A percentile compares a stretch with the other conserved stretches of the same genome.
Conservation (phyloP, 192 early-diverging fungal species). For the Pilaira anomala region DNA sequence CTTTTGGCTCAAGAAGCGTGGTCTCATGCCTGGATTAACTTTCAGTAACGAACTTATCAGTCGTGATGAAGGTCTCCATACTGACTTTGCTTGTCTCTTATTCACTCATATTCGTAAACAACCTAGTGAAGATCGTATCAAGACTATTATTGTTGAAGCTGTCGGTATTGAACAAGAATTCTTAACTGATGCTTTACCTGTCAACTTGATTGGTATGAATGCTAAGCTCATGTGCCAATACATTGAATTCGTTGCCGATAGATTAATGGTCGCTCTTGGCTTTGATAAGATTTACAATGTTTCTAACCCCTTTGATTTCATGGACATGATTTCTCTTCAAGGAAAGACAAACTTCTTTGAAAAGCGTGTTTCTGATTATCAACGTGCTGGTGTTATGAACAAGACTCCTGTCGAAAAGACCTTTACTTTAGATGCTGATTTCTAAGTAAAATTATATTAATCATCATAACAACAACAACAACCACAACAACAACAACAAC, state of each 20-base stretch:
- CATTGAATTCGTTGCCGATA: slow-evolving; percentile 98
- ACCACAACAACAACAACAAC: not conserved
- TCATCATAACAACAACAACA: not conserved
- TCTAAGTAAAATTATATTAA: slow-evolving; percentile 41
- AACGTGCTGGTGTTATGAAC: slow-evolving; percentile 87
- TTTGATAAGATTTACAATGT: slow-evolving; percentile 80
- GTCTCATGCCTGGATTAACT: slow-evolving; percentile 95
- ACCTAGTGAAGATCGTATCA: slow-evolving; percentile 62
- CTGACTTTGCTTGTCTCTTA: slow-evolving; percentile 95
- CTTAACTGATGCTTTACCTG: slow-evolving; percentile 89
- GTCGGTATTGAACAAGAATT: slow-evolving; percentile 96
- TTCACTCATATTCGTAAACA: slow-evolving; percentile 79
- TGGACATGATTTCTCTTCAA: slow-evolving; percentile 97
- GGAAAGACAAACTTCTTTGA: slow-evolving; percentile 99
- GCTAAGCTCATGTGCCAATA: slow-evolving; percentile 90
- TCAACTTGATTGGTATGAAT: slow-evolving; percentile 96
- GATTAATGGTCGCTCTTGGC: slow-evolving; percentile 87
- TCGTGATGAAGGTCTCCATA: slow-evolving; percentile 95
- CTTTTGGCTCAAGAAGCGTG: slow-evolving; percentile 99
- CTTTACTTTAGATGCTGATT: slow-evolving; percentile 81
- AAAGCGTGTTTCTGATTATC: slow-evolving; percentile 95
- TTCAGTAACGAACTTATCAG: slow-evolving; percentile 98
- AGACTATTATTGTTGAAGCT: slow-evolving; percentile 79
- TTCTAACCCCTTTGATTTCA: slow-evolving; percentile 97
- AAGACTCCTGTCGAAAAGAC: slow-evolving; percentile 59